phyloP scores from a whole-genome alignment of 768 basidiomycete species.

The Baorangia bicolor region DNA sequence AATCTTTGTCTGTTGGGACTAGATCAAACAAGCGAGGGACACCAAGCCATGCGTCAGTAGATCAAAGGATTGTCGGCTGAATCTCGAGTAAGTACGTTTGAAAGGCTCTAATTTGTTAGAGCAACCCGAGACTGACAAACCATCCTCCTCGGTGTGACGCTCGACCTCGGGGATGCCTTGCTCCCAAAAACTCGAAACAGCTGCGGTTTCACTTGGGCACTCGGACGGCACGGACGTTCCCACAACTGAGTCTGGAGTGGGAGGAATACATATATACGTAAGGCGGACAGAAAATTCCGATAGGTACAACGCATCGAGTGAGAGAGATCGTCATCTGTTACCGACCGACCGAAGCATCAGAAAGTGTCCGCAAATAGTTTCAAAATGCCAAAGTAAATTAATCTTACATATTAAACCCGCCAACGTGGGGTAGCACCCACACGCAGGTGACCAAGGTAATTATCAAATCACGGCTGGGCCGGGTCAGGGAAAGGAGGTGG shows the following conservation, averaged over 20 bases:
- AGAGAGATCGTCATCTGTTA: background rate
- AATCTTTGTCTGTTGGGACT: background rate
- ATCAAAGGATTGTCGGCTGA: background rate
- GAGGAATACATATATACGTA: background rate
- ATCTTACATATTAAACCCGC: background rate
- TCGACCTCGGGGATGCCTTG: background rate
- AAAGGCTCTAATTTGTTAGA: background rate
- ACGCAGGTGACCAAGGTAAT: background rate
- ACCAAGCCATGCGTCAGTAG: background rate
- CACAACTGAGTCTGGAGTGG: background rate
- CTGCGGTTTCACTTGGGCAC: background rate
- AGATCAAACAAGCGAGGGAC: too few relatives aligned
- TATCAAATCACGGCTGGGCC: background rate
- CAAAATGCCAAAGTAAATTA: background rate
- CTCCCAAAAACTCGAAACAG: background rate
- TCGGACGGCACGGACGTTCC: background rate
- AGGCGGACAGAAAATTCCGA: background rate
- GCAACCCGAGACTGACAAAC: background rate
- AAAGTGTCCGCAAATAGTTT: background rate
- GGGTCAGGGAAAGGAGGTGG: slow-evolving; percentile 5
- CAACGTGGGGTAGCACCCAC: background rate
- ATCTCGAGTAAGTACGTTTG: too few relatives aligned
- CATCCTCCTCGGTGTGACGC: too few relatives aligned
- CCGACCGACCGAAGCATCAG: background rate
- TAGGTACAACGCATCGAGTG: background rate